phyloP scores from a whole-genome alignment of 164 flowering plant species.

The Kingdonia uniflora region DNA sequence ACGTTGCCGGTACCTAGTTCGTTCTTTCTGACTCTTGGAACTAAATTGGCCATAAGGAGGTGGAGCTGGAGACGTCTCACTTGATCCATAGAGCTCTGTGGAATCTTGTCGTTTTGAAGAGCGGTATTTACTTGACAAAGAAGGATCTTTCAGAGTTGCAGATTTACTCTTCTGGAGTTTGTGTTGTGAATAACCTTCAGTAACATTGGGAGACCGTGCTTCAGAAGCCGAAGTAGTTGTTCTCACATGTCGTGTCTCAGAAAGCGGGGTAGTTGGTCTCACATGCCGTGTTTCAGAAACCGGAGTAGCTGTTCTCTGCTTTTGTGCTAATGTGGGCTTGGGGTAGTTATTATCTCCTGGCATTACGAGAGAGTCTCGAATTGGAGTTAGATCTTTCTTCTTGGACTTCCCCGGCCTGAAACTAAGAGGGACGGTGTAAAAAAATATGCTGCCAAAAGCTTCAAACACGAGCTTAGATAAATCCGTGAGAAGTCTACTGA shows the following conservation, averaged over 20 bases:
- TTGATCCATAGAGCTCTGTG: constrained; percentile 57
- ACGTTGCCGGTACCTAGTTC: constrained; percentile 63
- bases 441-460: constrained; percentile 27
- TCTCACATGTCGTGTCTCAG: too few species aligned
- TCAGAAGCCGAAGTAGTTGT: neutral
- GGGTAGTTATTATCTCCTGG: constrained; percentile 54
- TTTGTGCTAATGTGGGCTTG: constrained; percentile 35
- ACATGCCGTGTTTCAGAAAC: constrained; percentile 44
- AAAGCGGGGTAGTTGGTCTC: neutral
- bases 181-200: constrained; percentile 37
- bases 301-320: constrained; percentile 43
- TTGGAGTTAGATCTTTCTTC: constrained; percentile 55
- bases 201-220: constrained; percentile 8
- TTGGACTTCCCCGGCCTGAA: constrained; percentile 22
- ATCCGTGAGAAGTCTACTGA: constrained; percentile 63
- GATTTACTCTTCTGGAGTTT: constrained; percentile 59
- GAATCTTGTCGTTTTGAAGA: constrained; percentile 69
- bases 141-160: constrained; percentile 48
- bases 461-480: constrained; percentile 52
- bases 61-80: constrained; percentile 35
- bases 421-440: constrained; percentile 35
- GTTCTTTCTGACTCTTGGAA: constrained; percentile 67
- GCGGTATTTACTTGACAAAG: constrained; percentile 57
- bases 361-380: constrained; percentile 65
- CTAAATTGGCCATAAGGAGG: constrained; percentile 26